Conservation (phyloP, 2,329 filamentous ascomycete genomes). For the Fusarium annulatum region DNA sequence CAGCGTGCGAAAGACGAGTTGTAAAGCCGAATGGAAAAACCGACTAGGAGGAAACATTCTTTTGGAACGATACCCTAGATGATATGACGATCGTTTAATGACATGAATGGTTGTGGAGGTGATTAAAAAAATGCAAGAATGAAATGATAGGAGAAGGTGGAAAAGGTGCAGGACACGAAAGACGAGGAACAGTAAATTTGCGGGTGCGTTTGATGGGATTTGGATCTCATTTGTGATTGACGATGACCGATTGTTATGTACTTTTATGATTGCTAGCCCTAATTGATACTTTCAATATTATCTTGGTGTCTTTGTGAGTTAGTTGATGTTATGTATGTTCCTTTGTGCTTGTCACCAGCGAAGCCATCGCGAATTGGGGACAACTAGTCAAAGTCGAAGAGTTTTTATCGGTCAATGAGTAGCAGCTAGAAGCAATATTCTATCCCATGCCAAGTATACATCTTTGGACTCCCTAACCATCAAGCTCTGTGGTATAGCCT, state of each 20-base stretch:
- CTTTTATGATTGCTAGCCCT: constrained; percentile 33
- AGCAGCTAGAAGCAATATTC: neutral
- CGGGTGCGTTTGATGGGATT: constrained; percentile 38
- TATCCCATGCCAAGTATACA: neutral
- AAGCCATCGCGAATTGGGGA: constrained; percentile 14
- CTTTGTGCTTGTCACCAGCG: no score
- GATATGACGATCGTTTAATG: constrained; percentile 46
- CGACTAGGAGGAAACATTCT: constrained; percentile 36
- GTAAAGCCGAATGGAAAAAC: constrained; percentile 36
- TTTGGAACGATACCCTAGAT: constrained; percentile 46
- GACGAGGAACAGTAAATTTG: constrained; percentile 14
- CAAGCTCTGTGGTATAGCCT: neutral
- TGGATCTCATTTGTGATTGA: constrained; percentile 36
- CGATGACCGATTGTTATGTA: constrained; percentile 26
- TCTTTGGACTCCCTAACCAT: neutral
- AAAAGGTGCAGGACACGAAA: constrained; percentile 25
- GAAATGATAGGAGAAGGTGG: constrained; percentile 3
- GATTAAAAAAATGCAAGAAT: constrained; percentile 14
- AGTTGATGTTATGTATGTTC: neutral
- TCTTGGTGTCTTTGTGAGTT: neutral
- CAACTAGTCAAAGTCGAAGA: neutral
- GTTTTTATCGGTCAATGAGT: neutral
- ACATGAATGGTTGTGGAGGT: constrained; percentile 21
- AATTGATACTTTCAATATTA: constrained; percentile 18
- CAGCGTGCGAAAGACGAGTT: constrained; percentile 55